Evolutionary conservation across 306 rosid genomes (phyloP), one percentile per base, ranked within the genome.

Genomic region (Boehmeria nivea): DNA sequence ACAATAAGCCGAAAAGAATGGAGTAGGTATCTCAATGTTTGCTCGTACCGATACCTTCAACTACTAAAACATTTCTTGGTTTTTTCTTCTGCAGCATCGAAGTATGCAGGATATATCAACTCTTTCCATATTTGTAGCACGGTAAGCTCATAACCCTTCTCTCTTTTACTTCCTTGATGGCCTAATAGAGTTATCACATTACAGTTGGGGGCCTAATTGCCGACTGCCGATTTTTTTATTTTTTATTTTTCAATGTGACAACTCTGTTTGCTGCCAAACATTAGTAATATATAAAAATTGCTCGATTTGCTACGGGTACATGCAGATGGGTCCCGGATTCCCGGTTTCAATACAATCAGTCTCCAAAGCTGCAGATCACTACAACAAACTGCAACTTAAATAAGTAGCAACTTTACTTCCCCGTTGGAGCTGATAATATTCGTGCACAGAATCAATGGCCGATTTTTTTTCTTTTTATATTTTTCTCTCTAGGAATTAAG

Each of bases 121-220:
- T 80, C 99, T 31, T 93, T 87, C 80, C 77, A 91, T 73, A 71
- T 91, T 66, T 71, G 95, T 75, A 87, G 96, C 87, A 85, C 99
- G 78, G 99, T 91, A 69, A 80, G 78, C 71, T 59, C 70, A 21
- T 33, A 15, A 51, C 16, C 72, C 51, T 6, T 11, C 13, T 40
- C 38, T 2, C 22, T 66, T 53, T 63, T 47, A 20, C 60, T 3
- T 12, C 15, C 24, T 31, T 15, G 25, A 4, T 33, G 38, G 38
- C 38, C 11, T 33, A 33, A 5, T 11, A 33, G 5, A 33, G 38
- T 33, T 33, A n/a, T n/a, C n/a, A n/a, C n/a, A n/a, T n/a, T n/a
- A n/a, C n/a, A n/a, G n/a, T n/a, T n/a, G n/a, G n/a, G n/a, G n/a
- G n/a, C n/a, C n/a, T n/a, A n/a, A n/a, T n/a, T n/a, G n/a, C n/a